Evolutionary conservation across 352 stramenopile genomes (phyloP).

Genomic region (Globisporangium barbulae): DNA sequence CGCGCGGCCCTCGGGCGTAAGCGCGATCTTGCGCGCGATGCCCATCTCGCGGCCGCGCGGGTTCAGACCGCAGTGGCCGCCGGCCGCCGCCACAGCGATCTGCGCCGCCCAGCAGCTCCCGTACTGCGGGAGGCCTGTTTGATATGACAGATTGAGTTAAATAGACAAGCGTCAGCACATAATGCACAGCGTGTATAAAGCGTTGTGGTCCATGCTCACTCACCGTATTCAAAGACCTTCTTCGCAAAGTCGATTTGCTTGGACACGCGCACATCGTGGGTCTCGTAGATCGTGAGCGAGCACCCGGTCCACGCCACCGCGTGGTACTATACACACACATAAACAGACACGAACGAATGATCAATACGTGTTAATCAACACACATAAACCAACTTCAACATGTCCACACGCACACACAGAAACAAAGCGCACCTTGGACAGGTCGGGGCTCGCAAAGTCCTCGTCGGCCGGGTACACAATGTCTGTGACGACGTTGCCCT

Average conservation of each 20-base stretch:
- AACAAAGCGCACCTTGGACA: conserved; percentile 41
- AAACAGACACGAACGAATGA: background rate
- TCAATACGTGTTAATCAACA: background rate
- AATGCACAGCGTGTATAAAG: background rate
- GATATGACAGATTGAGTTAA: no score
- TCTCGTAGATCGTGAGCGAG: conserved; percentile 70
- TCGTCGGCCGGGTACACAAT: conserved; percentile 67
- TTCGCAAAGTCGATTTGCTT: conserved; percentile 75
- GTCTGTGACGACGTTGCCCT: conserved; percentile 45
- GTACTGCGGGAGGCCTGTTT: conserved; percentile 62
- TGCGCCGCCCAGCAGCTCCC: conserved; percentile 81
- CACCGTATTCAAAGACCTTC: conserved; percentile 61
- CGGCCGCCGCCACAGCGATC: conserved; percentile 66
- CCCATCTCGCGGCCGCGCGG: conserved; percentile 72
- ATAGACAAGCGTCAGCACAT: no score
- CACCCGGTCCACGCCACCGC: conserved; percentile 75
- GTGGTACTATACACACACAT: conserved; percentile 42
- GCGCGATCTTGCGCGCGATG: conserved; percentile 69
- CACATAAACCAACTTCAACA: conserved; percentile 10
- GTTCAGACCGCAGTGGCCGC: conserved; percentile 62
- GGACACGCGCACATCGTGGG: conserved; percentile 48
- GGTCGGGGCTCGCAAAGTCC: conserved; percentile 55
- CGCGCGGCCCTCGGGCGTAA: conserved; percentile 66
- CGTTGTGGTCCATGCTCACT: background rate
- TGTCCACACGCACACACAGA: background rate